phyloP scores from a whole-genome alignment of 1,284 basidiomycete species.

The Inonotus hispidus region DNA sequence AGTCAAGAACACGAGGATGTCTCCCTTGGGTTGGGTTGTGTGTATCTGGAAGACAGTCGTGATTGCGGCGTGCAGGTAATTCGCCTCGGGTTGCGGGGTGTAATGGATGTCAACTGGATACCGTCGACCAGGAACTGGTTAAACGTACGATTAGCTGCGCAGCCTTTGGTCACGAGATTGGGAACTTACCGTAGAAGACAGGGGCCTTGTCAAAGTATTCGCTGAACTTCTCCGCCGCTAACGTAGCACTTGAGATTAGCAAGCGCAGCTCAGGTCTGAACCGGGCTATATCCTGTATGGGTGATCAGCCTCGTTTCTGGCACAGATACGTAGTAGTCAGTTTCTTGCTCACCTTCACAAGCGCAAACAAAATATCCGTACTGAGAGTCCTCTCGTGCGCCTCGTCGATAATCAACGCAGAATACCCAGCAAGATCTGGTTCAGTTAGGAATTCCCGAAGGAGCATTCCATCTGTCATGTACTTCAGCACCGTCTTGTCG shows the following conservation, averaged over 20 bases:
- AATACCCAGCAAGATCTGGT: conserved; percentile 89
- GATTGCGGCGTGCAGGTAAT: conserved; percentile 97
- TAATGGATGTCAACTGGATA: conserved; percentile 99
- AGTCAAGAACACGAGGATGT: conserved; percentile 96
- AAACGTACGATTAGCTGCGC: conserved; percentile 1
- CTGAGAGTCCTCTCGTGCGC: conserved; percentile 94
- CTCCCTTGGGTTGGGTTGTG: conserved; percentile 97
- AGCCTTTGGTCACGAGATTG: not conserved
- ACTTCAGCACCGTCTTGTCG: conserved; percentile 96
- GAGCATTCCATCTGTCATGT: conserved; percentile 99
- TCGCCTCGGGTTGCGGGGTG: conserved; percentile 95
- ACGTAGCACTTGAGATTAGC: conserved; percentile 93
- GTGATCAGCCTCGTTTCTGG: conserved; percentile 14
- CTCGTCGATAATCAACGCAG: conserved; percentile 93
- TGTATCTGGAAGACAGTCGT: conserved; percentile 99
- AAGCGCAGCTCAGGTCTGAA: conserved; percentile 90
- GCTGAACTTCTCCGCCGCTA: conserved; percentile 95
- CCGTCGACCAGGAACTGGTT: conserved; percentile 86
- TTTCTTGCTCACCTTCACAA: conserved; percentile 78
- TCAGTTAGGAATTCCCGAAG: conserved; percentile 94
- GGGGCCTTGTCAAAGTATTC: conserved; percentile 95
- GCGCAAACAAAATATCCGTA: conserved; percentile 94
- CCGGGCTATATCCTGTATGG: conserved; percentile 84
- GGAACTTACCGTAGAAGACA: conserved; percentile 76
- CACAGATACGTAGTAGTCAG: conserved; percentile 23